These are phyloP conservation scores for Sporothrix protearum DNA, from an alignment of 2,329 filamentous ascomycete genomes.

Conservation along the genomic window DNA sequence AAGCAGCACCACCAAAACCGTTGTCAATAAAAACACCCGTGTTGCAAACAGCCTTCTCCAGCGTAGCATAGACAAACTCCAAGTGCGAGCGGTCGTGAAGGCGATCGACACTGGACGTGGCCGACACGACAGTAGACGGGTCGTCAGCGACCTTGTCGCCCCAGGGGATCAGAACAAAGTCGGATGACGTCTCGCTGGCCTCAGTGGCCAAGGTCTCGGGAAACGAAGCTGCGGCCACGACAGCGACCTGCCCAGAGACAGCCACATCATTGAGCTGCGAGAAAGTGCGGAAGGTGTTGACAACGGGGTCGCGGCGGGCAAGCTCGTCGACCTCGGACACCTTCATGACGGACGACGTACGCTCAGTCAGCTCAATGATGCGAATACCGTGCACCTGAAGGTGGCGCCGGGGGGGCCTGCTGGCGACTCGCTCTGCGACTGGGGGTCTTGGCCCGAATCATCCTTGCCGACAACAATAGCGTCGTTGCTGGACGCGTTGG, in stretches of 20 bases:
- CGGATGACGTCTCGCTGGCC: constrained; percentile 65
- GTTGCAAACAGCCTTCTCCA: constrained; percentile 62
- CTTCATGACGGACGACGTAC: constrained; percentile 92
- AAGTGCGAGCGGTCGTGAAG: constrained; percentile 64
- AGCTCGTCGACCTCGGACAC: constrained; percentile 77
- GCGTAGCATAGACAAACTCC: constrained; percentile 66
- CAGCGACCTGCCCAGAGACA: constrained; percentile 74
- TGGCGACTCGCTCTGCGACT: constrained; percentile 36
- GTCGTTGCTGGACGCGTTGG: constrained; percentile 31
- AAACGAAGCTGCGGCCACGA: constrained; percentile 74
- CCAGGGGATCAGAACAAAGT: constrained; percentile 84
- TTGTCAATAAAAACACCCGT: constrained; percentile 78
- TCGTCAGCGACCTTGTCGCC: constrained; percentile 75
- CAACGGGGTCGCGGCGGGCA: constrained; percentile 68
- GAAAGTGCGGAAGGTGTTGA: constrained; percentile 88
- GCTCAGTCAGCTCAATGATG: constrained; percentile 81
- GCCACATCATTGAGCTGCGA: constrained; percentile 79
- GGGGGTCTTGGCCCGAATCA: neutral
- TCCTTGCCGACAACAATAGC: constrained; percentile 29
- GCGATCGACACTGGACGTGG: constrained; percentile 51
- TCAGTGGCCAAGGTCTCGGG: constrained; percentile 71
- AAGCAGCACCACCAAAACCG: constrained; percentile 39
- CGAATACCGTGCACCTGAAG: constrained; percentile 81
- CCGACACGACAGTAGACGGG: constrained; percentile 41
- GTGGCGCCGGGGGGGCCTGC: constrained; percentile 45